Percentiles rank a stretch among this genome's conserved stretches.
Conservation (phyloP, 192 early-diverging fungal genomes). For the Umbelopsis sp. region DNA sequence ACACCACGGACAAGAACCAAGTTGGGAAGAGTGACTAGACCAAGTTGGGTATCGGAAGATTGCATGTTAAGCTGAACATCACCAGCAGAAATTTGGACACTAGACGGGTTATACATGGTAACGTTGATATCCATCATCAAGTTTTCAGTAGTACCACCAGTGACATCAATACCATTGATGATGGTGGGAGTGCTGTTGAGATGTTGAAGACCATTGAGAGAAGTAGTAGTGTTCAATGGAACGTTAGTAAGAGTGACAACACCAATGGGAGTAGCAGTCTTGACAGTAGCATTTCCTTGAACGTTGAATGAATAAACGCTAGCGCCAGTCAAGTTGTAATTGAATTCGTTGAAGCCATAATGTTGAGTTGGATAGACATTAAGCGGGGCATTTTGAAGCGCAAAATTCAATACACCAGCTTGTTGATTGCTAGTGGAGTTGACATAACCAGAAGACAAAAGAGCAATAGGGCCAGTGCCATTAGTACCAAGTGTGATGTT, state of each 20-base stretch:
- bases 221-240: conserved; percentile 53
- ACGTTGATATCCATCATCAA: conserved; percentile 44
- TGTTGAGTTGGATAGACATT: conserved; percentile 43
- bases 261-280: conserved; percentile 56
- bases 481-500: conserved; percentile 46
- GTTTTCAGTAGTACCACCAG: conserved; percentile 46
- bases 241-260: conserved; percentile 50
- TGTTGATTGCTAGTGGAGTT: conserved; percentile 42
- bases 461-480: conserved; percentile 37
- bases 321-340: conserved; percentile 44
- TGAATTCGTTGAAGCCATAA: conserved; percentile 52
- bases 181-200: conserved; percentile 51
- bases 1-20: conserved; percentile 46
- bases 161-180: conserved; percentile 55
- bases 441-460: conserved; percentile 32
- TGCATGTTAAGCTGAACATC: conserved; percentile 50
- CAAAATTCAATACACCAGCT: conserved; percentile 49
- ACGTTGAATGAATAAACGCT: conserved; percentile 44
- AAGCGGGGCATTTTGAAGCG: conserved; percentile 47
- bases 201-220: conserved; percentile 57
- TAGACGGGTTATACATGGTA: conserved; percentile 47
- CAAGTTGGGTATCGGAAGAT: conserved; percentile 46
- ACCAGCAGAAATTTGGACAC: conserved; percentile 49
- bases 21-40: conserved; percentile 46
- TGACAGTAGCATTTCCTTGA: conserved; percentile 49